Base-by-base conservation (phyloP, 306 rosid species). In the Pyrus pyrifolia region DNA sequence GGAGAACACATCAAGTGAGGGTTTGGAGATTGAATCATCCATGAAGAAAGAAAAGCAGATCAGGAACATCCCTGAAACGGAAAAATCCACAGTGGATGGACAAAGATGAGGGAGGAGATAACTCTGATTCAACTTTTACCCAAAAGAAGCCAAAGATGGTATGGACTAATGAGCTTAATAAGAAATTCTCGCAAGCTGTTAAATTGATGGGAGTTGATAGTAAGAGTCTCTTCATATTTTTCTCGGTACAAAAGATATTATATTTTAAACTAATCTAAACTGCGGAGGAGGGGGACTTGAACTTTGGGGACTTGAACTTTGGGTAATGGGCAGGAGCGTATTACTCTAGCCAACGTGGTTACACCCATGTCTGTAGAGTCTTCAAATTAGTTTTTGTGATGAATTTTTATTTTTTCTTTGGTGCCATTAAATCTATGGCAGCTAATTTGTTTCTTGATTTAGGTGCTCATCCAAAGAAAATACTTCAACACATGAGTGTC, bases 401-500 rank as follows among this genome's bases (percentile, higher is more conserved):
- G 31, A n/a, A 7, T 12, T 63, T 69, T 53, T 31, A 22, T 76
- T 76, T 11, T 64, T 76, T 27, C 9, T 70, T 70, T 62, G 60
- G 45, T 69, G 59, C 63, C 44, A 23, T 62, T 30, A 57, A 40
- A n/a, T 35, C 60, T 4, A 46, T 59, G 67, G 53, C 23, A 57
- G 45, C 58, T 80, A 14, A 22, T 46, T 72, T 66, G n/a, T 58
- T 79, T 68, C 76, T 81, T 83, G 46, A 53, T 31, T 70, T 52
- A 81, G 86, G 46, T 79, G 90, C 89, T 70, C 53, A 38, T 58
- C 85, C 89, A 17, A 79, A 67, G 76, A 75, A 74, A 67, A 87
- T 84, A 78, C 81, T 66, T 14, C 80, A 72, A 57, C 72, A 58
- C 40, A 77, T 85, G 89, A 81, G 77, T 77, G 81, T 77, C 71